Base-by-base conservation (phyloP, 179 eudicot genomes). In the Pouteria campechiana region DNA sequence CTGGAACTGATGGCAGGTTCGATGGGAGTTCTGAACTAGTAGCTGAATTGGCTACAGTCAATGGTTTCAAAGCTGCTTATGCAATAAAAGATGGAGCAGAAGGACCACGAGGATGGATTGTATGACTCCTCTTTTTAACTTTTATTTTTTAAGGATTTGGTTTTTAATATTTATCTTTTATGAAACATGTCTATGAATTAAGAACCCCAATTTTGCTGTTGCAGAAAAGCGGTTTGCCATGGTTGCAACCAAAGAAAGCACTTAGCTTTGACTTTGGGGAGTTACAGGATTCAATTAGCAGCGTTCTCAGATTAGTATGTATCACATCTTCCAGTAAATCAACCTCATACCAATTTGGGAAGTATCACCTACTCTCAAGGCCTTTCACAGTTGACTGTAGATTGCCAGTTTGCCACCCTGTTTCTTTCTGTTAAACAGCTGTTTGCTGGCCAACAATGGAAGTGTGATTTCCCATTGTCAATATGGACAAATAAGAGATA, bases 21-120 rank as follows among this genome's bases (percentile, higher is more conserved):
- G 92, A 92, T 77, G 99, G 94, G 38, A 83, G 69, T 78, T 79
- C 99, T 49, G 96, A 92, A 69, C 74, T 86, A 47, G 96, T 92
- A 3, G 96, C 96, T 5, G 96, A 92, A 68, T 64, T 87, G 51
- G 92, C 75, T 31, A 87, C 92, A 35, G 73, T 83, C 30, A 92
- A 92, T 51, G 92, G 99, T 41, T 92, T 74, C 61, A 87, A 87
- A 71, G 72, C 94, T 28, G 99, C 96, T 34, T 92, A 76, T 61
- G 99, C 92, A 21, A 77, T 87, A 46, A 82, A 82, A 83, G 96
- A 82, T 54, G 99, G 99, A 46, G 94, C 99, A 27, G 99, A 87
- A 70, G 99, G 99, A 46, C 61, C 84, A 37, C 64, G 79, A 7
- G 99, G 99, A 61, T 92, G 99, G 99, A 61, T 55, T 84, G 98